Conservation (phyloP, 2,329 filamentous ascomycete species). For the Cercospora sp. region DNA sequence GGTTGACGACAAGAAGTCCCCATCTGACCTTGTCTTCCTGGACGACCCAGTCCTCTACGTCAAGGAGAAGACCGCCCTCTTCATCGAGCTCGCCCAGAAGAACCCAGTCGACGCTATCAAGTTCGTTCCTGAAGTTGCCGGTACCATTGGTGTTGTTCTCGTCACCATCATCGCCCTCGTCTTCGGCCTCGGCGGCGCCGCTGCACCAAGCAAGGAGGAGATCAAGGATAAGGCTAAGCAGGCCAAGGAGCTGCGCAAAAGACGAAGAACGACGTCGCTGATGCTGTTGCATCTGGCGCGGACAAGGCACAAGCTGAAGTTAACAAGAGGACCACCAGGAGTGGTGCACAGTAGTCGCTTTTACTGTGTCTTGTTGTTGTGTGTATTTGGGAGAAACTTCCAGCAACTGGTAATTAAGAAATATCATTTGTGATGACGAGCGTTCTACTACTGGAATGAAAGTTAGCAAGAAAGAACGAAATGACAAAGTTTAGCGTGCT, state of each 20-base stretch:
- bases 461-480: background rate
- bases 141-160: slow-evolving; percentile 69
- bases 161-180: slow-evolving; percentile 70
- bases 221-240: slow-evolving; percentile 73
- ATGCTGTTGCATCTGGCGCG: slow-evolving; percentile 60
- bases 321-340: slow-evolving; percentile 52
- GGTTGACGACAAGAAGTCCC: slow-evolving; percentile 61
- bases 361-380: background rate
- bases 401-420: background rate
- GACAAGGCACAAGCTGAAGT: slow-evolving; percentile 74
- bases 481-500: background rate
- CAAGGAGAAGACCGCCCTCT: slow-evolving; percentile 90
- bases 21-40: slow-evolving; percentile 78
- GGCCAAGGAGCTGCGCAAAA: slow-evolving; percentile 69
- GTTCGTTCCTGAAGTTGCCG: slow-evolving; percentile 89
- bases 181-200: slow-evolving; percentile 62
- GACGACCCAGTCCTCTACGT: slow-evolving; percentile 87
- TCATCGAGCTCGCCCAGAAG: slow-evolving; percentile 78
- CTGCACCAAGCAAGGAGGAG: slow-evolving; percentile 63
- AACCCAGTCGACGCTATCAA: slow-evolving; percentile 83
- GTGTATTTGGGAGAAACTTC: background rate
- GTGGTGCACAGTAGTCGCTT: slow-evolving; percentile 23
- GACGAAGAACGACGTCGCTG: slow-evolving; percentile 70
- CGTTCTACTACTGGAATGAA: background rate
- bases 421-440: background rate